phyloP scores from a whole-genome alignment of 1,139 yeast species.

The Kodamaea derodonti region DNA sequence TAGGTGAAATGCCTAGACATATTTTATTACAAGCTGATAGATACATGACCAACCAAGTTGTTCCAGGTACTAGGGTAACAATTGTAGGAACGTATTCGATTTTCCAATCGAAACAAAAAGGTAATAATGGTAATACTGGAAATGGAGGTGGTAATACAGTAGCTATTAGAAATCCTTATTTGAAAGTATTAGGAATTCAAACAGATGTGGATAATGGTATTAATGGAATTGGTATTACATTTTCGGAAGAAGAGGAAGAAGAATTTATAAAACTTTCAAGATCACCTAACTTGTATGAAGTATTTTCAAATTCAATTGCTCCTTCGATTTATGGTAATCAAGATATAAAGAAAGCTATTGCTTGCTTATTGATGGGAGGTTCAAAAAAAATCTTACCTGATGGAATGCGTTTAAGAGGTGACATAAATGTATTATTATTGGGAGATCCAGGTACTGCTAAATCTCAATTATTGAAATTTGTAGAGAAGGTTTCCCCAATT shows the following conservation, averaged over 20 bases:
- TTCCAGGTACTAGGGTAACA: conserved; percentile 94
- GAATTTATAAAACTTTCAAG: conserved; percentile 79
- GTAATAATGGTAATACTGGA: conserved; percentile 25
- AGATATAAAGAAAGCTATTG: conserved; percentile 90
- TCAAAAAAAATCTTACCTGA: conserved; percentile 90
- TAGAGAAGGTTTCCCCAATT: conserved; percentile 91
- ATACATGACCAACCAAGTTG: conserved; percentile 81
- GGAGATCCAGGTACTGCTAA: conserved; percentile 99
- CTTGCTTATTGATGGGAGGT: conserved; percentile 92
- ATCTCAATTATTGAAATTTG: conserved; percentile 90
- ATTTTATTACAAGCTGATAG: conserved; percentile 85
- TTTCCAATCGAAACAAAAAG: conserved; percentile 63
- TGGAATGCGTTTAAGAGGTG: conserved; percentile 96
- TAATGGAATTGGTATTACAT: conserved; percentile 58
- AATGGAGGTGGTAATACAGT: conserved; percentile 49
- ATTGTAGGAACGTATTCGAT: conserved; percentile 90
- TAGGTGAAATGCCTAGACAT: conserved; percentile 98
- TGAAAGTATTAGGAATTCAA: conserved; percentile 82
- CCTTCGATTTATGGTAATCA: conserved; percentile 93
- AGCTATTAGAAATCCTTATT: conserved; percentile 90
- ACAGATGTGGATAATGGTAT: conserved; percentile 75
- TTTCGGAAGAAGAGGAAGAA: conserved; percentile 91
- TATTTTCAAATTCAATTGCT: conserved; percentile 86
- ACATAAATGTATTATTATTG: conserved; percentile 82
- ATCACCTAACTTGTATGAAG: conserved; percentile 77